Evolutionary conservation across 148 eudicot species (phyloP).

Genomic region (Limonium bicolor): DNA sequence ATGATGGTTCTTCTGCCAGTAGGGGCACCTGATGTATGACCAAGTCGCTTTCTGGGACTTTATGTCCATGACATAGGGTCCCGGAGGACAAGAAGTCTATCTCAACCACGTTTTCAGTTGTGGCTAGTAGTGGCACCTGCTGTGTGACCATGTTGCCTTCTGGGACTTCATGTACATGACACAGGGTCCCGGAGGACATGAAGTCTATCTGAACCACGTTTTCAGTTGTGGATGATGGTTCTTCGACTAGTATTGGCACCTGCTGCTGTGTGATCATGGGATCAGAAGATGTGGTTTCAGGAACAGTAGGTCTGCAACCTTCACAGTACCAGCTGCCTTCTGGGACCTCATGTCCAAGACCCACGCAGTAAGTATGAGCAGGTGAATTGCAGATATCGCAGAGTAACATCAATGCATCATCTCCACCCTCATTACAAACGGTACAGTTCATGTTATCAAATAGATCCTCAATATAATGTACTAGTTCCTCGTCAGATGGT

Average conservation of each 20-base stretch:
- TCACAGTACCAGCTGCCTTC: conserved; percentile 98
- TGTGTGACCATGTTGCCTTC: too few species aligned
- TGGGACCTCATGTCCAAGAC: conserved; percentile 81
- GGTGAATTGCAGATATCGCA: conserved; percentile 97
- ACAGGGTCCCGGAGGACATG: too few species aligned
- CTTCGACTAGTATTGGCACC: conserved; percentile 31
- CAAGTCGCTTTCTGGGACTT: too few species aligned
- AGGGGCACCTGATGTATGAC: too few species aligned
- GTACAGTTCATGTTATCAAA: conserved; percentile 79
- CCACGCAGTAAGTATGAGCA: conserved; percentile 93
- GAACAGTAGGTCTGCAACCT: conserved; percentile 74
- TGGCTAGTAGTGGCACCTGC: too few species aligned
- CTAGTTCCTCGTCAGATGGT: conserved; percentile 90
- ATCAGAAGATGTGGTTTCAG: conserved; percentile 35
- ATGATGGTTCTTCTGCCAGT: too few species aligned
- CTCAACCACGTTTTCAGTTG: too few species aligned
- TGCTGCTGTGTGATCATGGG: conserved; percentile 20
- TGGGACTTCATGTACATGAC: too few species aligned
- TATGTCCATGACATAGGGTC: too few species aligned
- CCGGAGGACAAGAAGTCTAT: too few species aligned
- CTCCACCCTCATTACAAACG: conserved; percentile 89
- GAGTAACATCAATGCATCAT: conserved; percentile 83
- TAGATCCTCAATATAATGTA: conserved; percentile 68
- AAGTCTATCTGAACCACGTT: conserved; percentile 59
- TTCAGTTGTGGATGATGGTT: conserved; percentile 28